These are phyloP conservation scores for Mortierella sp. DNA, from an alignment of 371 early-diverging fungal species.

Conservation along the genomic window DNA sequence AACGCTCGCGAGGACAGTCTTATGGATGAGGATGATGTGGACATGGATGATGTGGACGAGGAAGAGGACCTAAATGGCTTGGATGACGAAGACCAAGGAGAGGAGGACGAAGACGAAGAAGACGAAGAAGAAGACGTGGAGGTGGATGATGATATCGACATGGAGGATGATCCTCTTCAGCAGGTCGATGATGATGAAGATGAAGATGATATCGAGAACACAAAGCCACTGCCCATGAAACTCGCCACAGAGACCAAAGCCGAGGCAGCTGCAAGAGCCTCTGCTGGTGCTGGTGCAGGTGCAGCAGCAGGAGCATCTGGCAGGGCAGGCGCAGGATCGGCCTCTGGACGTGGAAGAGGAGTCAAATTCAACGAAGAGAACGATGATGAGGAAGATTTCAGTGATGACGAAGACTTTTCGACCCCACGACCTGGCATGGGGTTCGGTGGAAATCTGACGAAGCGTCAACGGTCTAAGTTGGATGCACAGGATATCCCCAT, in stretches of 20 bases:
- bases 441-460: constrained; percentile 64
- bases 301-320: not conserved
- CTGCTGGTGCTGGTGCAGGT: constrained; percentile 10
- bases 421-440: constrained; percentile 55
- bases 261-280: constrained; percentile 6
- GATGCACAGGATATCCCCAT: constrained; percentile 65
- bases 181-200: constrained; percentile 21
- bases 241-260: constrained; percentile 1
- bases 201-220: constrained; percentile 48
- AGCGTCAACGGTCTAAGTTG: constrained; percentile 76
- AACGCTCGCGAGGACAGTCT: not conserved
- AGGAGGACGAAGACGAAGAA: constrained; percentile 41
- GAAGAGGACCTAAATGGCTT: constrained; percentile 48
- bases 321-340: constrained; percentile 15
- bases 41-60: constrained; percentile 43
- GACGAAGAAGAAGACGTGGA: constrained; percentile 29
- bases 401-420: constrained; percentile 57
- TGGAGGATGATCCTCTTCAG: constrained; percentile 20
- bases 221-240: constrained; percentile 21
- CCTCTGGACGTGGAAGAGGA: constrained; percentile 17
- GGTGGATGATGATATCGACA: constrained; percentile 13
- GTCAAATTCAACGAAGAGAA: constrained; percentile 14
- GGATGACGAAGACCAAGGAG: constrained; percentile 48
- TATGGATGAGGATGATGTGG: constrained; percentile 49
- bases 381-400: constrained; percentile 55